Evolutionary conservation across 1,139 yeast genomes (phyloP).

Genomic region (Blastobotrys ciferrii): DNA sequence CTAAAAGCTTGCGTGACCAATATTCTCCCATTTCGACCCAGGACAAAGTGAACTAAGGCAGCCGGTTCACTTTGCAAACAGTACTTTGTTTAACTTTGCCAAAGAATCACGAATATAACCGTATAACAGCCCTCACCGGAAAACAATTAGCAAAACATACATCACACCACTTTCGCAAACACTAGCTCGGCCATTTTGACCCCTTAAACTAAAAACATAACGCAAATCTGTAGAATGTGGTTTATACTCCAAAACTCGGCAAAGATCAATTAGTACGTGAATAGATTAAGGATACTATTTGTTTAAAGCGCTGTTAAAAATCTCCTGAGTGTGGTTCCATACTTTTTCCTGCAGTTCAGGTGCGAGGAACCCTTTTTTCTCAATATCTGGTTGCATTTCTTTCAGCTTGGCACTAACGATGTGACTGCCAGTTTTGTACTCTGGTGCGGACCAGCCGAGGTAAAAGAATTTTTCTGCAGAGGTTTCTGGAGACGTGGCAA

Average conservation of each 20-base stretch:
- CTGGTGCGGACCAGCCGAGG: constrained; percentile 23
- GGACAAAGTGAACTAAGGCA: too few species aligned
- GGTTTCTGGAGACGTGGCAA: constrained; percentile 20
- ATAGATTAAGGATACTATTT: too few species aligned
- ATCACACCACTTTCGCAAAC: neutral
- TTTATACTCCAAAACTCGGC: too few species aligned
- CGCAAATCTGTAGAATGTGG: too few species aligned
- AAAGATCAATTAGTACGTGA: too few species aligned
- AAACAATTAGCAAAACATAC: neutral
- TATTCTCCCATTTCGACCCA: too few species aligned
- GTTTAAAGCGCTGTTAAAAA: constrained; percentile 10
- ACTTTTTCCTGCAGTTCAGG: constrained; percentile 29
- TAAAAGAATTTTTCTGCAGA: constrained; percentile 29
- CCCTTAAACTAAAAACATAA: too few species aligned
- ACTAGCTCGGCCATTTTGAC: neutral
- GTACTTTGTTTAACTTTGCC: too few species aligned
- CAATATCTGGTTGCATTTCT: constrained; percentile 18
- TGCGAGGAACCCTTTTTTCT: constrained; percentile 20
- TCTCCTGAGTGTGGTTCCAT: constrained; percentile 31
- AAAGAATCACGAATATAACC: too few species aligned
- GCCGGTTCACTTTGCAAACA: too few species aligned
- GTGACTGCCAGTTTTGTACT: constrained; percentile 27
- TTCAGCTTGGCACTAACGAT: constrained; percentile 21
- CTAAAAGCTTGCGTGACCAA: too few species aligned
- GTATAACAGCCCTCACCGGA: too few species aligned